These are phyloP conservation scores for Pharus latifolius DNA, from an alignment of 176 grass and related monocot species.

Conservation along the genomic window DNA sequence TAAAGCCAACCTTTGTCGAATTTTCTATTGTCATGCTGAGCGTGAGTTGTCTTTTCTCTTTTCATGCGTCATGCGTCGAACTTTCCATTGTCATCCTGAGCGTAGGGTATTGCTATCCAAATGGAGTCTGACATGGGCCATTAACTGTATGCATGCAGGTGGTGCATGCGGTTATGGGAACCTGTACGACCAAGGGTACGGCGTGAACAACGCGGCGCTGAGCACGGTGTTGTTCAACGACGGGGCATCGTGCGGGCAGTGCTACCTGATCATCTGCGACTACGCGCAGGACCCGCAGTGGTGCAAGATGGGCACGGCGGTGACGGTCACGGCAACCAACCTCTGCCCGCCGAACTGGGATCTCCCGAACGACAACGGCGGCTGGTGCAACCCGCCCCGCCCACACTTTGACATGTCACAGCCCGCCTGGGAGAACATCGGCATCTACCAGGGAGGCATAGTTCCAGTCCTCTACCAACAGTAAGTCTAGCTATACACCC, in stretches of 20 bases:
- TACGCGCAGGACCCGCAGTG: background rate
- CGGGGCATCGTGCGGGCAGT: slow-evolving; percentile 45
- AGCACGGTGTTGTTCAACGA: slow-evolving; percentile 42
- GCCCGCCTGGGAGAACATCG: slow-evolving; percentile 33
- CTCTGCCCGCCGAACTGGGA: slow-evolving; percentile 36
- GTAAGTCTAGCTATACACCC: background rate
- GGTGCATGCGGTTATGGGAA: slow-evolving; percentile 49
- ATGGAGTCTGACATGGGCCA: too few relatives aligned
- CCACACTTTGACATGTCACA: slow-evolving; percentile 51
- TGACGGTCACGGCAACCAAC: slow-evolving; percentile 35
- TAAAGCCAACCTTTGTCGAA: background rate
- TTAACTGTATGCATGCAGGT: too few relatives aligned
- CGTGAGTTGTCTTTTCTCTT: background rate
- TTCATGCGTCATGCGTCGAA: background rate
- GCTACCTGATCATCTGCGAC: slow-evolving; percentile 36
- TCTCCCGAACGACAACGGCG: slow-evolving; percentile 12
- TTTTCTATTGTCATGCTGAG: background rate
- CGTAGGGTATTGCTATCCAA: too few relatives aligned
- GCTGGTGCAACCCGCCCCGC: slow-evolving; percentile 31
- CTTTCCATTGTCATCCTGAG: too few relatives aligned
- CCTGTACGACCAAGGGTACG: slow-evolving; percentile 40
- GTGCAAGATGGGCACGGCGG: slow-evolving; percentile 16
- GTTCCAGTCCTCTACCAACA: slow-evolving; percentile 34
- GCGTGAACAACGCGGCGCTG: slow-evolving; percentile 30
- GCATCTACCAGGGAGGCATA: slow-evolving; percentile 15